Evolutionary conservation across 129 eudicot species (phyloP).

Genomic region (Saposhnikovia divaricata): DNA sequence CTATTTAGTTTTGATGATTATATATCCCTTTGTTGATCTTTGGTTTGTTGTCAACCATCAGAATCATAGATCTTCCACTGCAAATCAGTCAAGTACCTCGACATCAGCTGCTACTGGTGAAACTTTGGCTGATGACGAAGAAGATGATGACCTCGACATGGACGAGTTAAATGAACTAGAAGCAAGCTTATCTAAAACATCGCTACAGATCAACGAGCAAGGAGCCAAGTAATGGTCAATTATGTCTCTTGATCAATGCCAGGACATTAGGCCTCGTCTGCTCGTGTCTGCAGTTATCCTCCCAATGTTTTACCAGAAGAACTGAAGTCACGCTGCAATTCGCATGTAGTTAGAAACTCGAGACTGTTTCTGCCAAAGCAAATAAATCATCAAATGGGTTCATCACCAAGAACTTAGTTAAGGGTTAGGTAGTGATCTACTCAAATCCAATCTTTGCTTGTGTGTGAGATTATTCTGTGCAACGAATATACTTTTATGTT

Average conservation of each 20-base stretch:
- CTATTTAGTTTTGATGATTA: not conserved
- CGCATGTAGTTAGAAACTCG: not conserved
- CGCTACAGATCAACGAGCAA: slow-evolving; percentile 47
- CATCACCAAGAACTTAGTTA: not conserved
- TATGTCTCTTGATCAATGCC: not conserved
- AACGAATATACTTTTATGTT: not conserved
- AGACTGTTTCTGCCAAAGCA: not conserved
- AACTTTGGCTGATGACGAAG: slow-evolving; percentile 35
- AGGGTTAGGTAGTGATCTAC: not conserved
- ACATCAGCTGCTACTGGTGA: slow-evolving; percentile 19
- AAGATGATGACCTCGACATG: slow-evolving; percentile 58
- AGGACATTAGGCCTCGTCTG: not conserved
- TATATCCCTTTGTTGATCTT: not conserved
- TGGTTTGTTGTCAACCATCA: slow-evolving; percentile 10
- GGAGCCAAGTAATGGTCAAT: not conserved
- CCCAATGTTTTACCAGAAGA: not conserved
- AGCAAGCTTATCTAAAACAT: slow-evolving; percentile 54
- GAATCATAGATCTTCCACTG: slow-evolving; percentile 33
- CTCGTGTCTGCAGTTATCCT: not conserved
- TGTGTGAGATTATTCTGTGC: not conserved
- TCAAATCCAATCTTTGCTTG: not conserved
- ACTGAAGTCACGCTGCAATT: not conserved
- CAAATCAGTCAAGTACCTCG: slow-evolving; percentile 48
- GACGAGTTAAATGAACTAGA: slow-evolving; percentile 68
- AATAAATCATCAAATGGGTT: not conserved